Percentiles rank a stretch among this genome's conserved stretches.
These are phyloP conservation scores for Platismatia glauca DNA, from an alignment of 495 filamentous ascomycete species.

Conservation along the genomic window DNA sequence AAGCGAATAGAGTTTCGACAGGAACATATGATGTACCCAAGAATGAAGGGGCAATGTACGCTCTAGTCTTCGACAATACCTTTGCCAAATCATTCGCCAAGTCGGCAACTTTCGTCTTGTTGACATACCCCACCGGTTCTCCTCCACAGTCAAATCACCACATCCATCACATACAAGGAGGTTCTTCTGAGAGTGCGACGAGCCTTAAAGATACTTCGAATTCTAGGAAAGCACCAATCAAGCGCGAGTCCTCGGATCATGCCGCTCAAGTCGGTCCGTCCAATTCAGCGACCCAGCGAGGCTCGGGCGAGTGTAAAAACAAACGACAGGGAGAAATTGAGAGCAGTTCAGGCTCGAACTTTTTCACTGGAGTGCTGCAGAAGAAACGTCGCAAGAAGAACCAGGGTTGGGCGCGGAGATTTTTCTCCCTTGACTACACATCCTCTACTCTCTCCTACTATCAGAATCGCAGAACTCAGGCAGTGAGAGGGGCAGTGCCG, in stretches of 20 bases:
- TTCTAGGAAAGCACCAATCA: constrained; percentile 11
- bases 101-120: constrained; percentile 83
- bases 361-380: constrained; percentile 71
- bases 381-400: constrained; percentile 88
- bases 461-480: constrained; percentile 81
- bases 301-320: constrained; percentile 1
- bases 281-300: constrained; percentile 2
- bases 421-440: constrained; percentile 88
- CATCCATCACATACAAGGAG: constrained; percentile 39
- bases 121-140: constrained; percentile 80
- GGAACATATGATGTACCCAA: constrained; percentile 72
- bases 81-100: constrained; percentile 95
- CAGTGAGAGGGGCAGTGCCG: constrained; percentile 83
- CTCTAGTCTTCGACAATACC: constrained; percentile 95
- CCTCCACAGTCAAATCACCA: constrained; percentile 73
- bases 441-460: constrained; percentile 93
- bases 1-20: constrained; percentile 90
- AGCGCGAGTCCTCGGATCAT: constrained; percentile 21
- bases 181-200: constrained; percentile 8
- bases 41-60: constrained; percentile 83
- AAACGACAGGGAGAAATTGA: constrained; percentile 2
- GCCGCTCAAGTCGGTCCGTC: constrained; percentile 11
- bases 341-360: constrained; percentile 31
- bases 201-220: constrained; percentile 16
- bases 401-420: constrained; percentile 85